Evolutionary conservation across 306 rosid genomes (phyloP).

Genomic region (Vicia sativa): DNA sequence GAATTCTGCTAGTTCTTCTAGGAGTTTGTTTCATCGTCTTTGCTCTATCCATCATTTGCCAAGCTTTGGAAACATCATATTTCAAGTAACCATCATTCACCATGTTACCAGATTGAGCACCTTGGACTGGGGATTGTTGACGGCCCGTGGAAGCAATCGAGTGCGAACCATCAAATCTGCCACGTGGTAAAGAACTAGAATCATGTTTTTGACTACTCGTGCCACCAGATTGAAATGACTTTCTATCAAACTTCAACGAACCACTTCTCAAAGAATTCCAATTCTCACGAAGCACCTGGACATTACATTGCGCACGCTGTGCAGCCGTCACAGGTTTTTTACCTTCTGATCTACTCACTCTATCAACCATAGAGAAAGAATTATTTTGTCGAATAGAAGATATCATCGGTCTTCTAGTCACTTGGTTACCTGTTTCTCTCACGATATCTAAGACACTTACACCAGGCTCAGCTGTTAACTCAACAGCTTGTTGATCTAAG

Average conservation of each 20-base stretch:
- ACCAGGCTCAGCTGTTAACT: slow-evolving; percentile 24
- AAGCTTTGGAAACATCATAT: slow-evolving; percentile 70
- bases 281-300: slow-evolving; percentile 60
- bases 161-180: slow-evolving; percentile 37
- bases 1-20: slow-evolving; percentile 36
- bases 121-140: slow-evolving; percentile 43
- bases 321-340: slow-evolving; percentile 34
- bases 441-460: slow-evolving; percentile 40
- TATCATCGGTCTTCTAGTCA: slow-evolving; percentile 32
- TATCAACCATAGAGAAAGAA: slow-evolving; percentile 27
- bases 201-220: slow-evolving; percentile 35
- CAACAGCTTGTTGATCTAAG: slow-evolving; percentile 32
- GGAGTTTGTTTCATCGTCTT: slow-evolving; percentile 38
- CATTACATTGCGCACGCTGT: slow-evolving; percentile 50
- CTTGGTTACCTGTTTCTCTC: slow-evolving; percentile 37
- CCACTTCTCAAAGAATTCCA: slow-evolving; percentile 76
- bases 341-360: slow-evolving; percentile 37
- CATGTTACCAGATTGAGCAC: slow-evolving; percentile 19
- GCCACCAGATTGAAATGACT: slow-evolving; percentile 46
- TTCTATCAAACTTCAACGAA: slow-evolving; percentile 51
- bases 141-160: slow-evolving; percentile 45
- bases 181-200: slow-evolving; percentile 28
- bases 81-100: slow-evolving; percentile 18
- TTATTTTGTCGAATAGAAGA: slow-evolving; percentile 34
- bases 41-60: slow-evolving; percentile 81